Evolutionary conservation across 768 basidiomycete genomes (phyloP).

Genomic region (Boletus rubropictus): DNA sequence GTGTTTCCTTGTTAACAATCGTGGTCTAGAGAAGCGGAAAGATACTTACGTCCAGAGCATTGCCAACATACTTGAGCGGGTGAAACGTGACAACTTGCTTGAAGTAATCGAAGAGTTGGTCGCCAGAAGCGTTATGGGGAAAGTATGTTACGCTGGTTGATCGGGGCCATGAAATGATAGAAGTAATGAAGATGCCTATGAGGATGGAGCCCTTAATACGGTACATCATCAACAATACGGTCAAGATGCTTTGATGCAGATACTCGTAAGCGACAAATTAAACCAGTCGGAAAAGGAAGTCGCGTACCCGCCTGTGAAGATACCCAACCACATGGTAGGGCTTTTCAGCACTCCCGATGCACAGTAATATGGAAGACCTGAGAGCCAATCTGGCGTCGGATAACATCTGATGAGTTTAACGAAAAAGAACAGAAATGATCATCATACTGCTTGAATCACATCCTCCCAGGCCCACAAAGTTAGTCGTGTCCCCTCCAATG

Average conservation of each 20-base stretch:
- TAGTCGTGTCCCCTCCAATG: slow-evolving; percentile 65
- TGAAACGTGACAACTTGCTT: slow-evolving; percentile 78
- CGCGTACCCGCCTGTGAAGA: slow-evolving; percentile 73
- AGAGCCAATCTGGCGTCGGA: slow-evolving; percentile 36
- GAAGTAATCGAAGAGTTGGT: slow-evolving; percentile 77
- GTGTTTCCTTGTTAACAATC: slow-evolving; percentile 5
- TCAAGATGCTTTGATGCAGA: slow-evolving; percentile 49
- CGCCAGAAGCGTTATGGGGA: slow-evolving; percentile 62
- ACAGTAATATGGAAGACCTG: slow-evolving; percentile 55
- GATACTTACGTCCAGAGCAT: slow-evolving; percentile 56
- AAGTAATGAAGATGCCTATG: slow-evolving; percentile 78
- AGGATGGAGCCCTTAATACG: slow-evolving; percentile 79
- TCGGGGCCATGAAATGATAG: slow-evolving; percentile 86
- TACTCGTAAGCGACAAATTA: slow-evolving; percentile 3
- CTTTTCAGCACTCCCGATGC: slow-evolving; percentile 55
- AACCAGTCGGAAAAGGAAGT: not conserved
- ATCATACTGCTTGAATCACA: slow-evolving; percentile 49
- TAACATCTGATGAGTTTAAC: slow-evolving; percentile 3
- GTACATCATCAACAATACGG: slow-evolving; percentile 77
- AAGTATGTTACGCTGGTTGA: slow-evolving; percentile 75
- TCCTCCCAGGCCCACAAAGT: slow-evolving; percentile 72
- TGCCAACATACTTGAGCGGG: slow-evolving; percentile 54
- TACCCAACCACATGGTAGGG: slow-evolving; percentile 85
- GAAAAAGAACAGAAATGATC: slow-evolving; percentile 1
- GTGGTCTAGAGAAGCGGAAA: not conserved